These are phyloP conservation scores for Apiospora kogelbergensis DNA, from an alignment of 2,329 filamentous ascomycete genomes.

Conservation along the genomic window DNA sequence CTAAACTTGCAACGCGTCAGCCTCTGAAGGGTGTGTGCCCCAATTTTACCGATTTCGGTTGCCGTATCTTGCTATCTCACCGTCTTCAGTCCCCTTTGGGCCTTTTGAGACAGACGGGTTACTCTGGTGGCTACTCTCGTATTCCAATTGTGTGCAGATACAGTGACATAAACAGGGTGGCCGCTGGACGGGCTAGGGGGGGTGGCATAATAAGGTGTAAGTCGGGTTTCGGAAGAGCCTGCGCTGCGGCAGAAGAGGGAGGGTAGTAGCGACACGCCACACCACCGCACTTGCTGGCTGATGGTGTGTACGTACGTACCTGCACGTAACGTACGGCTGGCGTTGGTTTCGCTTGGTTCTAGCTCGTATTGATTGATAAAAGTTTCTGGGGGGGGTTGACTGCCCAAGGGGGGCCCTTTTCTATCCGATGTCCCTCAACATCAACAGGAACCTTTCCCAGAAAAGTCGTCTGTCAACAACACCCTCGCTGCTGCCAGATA, in stretches of 20 bases:
- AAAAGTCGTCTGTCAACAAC: slow-evolving; percentile 8
- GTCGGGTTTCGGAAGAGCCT: slow-evolving; percentile 3
- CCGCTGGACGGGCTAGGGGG: background rate
- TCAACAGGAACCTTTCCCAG: background rate
- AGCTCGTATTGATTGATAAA: background rate
- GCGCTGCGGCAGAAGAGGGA: background rate
- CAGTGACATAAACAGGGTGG: background rate
- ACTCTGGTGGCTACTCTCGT: background rate
- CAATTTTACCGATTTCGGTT: background rate
- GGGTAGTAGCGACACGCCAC: background rate
- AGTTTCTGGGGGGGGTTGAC: background rate
- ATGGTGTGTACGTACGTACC: slow-evolving; percentile 4
- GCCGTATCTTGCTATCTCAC: background rate
- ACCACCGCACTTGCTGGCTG: background rate
- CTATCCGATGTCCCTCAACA: background rate
- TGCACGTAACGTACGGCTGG: background rate
- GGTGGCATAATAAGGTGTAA: slow-evolving; percentile 6
- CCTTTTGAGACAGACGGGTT: background rate
- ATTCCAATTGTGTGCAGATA: background rate
- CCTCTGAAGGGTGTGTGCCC: background rate
- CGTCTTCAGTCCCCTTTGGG: background rate
- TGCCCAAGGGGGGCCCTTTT: background rate
- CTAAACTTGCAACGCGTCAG: slow-evolving; percentile 6
- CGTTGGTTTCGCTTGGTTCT: background rate
- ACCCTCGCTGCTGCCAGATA: background rate